Conservation (phyloP, 768 basidiomycete genomes). For the Suillus ampliporus region DNA sequence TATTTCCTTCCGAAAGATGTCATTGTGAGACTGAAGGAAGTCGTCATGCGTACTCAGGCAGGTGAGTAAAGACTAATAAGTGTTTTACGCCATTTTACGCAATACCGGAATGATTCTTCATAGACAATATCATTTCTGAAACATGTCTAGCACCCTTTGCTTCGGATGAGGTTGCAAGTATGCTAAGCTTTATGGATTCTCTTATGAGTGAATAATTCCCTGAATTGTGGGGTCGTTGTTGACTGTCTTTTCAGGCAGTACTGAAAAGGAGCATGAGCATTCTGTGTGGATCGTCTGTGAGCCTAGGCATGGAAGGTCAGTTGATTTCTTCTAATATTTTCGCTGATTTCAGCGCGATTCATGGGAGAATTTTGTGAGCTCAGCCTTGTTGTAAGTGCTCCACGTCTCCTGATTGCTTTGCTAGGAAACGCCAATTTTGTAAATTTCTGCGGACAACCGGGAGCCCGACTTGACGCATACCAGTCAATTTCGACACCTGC, state of each 20-base stretch:
- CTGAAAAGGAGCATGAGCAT: background rate
- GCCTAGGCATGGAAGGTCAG: background rate
- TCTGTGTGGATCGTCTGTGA: constrained; percentile 6
- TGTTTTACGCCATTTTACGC: background rate
- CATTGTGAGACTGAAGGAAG: background rate
- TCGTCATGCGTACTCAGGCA: constrained; percentile 1
- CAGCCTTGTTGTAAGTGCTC: too few species aligned
- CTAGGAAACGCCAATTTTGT: too few species aligned
- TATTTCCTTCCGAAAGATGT: background rate
- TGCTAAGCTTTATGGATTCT: constrained; percentile 2
- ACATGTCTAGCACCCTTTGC: background rate
- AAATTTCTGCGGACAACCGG: too few species aligned
- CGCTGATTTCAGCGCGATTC: too few species aligned
- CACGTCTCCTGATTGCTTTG: too few species aligned
- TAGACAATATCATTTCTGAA: constrained; percentile 1
- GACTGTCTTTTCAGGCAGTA: background rate
- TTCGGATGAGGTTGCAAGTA: constrained; percentile 6
- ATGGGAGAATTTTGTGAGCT: too few species aligned
- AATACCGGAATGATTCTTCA: background rate
- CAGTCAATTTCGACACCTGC: too few species aligned
- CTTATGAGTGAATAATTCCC: background rate
- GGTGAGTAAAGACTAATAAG: background rate
- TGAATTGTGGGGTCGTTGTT: background rate
- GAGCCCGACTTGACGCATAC: too few species aligned
- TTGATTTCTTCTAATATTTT: too few species aligned